Base-by-base conservation (phyloP, 2,329 filamentous ascomycete species). In the Lachnellula cervina region DNA sequence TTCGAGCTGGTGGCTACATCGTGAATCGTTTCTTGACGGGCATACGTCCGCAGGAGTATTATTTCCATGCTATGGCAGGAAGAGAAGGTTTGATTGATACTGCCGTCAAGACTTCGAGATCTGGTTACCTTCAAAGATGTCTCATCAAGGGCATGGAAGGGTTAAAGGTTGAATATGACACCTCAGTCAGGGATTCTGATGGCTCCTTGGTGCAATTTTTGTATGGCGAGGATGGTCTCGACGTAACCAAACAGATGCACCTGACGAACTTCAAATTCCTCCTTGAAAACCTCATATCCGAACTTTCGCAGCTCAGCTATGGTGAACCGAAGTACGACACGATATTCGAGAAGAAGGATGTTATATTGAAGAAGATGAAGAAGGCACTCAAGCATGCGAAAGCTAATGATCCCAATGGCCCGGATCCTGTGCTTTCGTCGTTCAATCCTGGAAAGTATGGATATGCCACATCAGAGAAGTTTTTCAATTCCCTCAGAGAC, bases 111-210 rank as follows among this genome's bases (percentile, higher is more conserved):
- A 99, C 94, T 1, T 96, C 93, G 9, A 87, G 94, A 69, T 97
- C 94, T 28, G 95, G 94, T 58, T 99, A 99, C 70, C 78, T 99
- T 51, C 94, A 99, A 71, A 82, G 95, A 69, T 99, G 94, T 80
- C 80, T 99, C 60, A 95, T 99, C 76, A 99, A 99, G 76, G 94
- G 94, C 59, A 95, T 99, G 88, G 94, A 99, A 73, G 94, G 94
- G 4, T 79, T 97, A 44, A 88, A 86, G 66, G 91, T 96, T 2
- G 86, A 92, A 59, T 97, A 99, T 70, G 94, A 99, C 68, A 92
- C 87, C 8, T 95, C 92, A 1, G 94, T 99, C 16, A 85, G 94
- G 60, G 93, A 99, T 66, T 87, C 93, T 0, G 95, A 99, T 70
- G 95, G 95, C 23, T 90, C 88, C 2, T 81, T 99, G 67, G 81